Evolutionary conservation across 306 rosid genomes (phyloP).

Genomic region (Dryas drummondii): DNA sequence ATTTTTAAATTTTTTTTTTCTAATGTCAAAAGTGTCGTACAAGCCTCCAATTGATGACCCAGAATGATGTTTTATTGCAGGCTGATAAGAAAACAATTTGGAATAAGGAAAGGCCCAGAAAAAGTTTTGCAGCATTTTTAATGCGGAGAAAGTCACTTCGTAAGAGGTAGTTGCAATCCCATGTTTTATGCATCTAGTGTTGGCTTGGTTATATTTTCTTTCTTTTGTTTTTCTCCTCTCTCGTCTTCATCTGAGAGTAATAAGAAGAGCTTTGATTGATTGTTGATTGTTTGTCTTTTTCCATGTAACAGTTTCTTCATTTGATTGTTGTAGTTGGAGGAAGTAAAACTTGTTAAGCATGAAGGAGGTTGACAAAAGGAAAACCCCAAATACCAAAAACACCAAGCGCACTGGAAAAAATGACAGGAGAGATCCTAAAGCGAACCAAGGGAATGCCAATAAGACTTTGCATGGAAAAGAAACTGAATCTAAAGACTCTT

Average conservation of each 20-base stretch:
- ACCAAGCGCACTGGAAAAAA: slow-evolving; percentile 56
- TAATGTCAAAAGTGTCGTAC: background rate
- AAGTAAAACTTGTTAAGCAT: slow-evolving; percentile 38
- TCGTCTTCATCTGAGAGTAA: background rate
- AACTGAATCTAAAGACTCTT: slow-evolving; percentile 39
- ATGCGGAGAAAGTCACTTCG: slow-evolving; percentile 18
- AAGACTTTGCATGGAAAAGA: slow-evolving; percentile 57
- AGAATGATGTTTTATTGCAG: slow-evolving; percentile 31
- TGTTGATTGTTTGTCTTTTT: slow-evolving; percentile 31
- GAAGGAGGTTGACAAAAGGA: slow-evolving; percentile 78
- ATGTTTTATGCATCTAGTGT: slow-evolving; percentile 20
- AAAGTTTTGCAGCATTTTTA: slow-evolving; percentile 13
- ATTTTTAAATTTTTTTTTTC: background rate
- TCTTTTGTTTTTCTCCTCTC: background rate
- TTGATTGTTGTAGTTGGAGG: slow-evolving; percentile 34
- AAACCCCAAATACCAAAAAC: slow-evolving; percentile 48
- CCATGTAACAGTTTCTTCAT: slow-evolving; percentile 28
- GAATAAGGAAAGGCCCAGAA: slow-evolving; percentile 11
- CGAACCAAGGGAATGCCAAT: slow-evolving; percentile 44
- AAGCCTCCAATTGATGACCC: background rate
- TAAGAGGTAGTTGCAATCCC: slow-evolving; percentile 30
- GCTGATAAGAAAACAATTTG: slow-evolving; percentile 5
- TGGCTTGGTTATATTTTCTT: slow-evolving; percentile 4
- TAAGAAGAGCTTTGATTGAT: slow-evolving; percentile 8
- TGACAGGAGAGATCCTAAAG: slow-evolving; percentile 51